Conservation (phyloP, 1,284 basidiomycete genomes). For the Takashimella tepidaria region DNA sequence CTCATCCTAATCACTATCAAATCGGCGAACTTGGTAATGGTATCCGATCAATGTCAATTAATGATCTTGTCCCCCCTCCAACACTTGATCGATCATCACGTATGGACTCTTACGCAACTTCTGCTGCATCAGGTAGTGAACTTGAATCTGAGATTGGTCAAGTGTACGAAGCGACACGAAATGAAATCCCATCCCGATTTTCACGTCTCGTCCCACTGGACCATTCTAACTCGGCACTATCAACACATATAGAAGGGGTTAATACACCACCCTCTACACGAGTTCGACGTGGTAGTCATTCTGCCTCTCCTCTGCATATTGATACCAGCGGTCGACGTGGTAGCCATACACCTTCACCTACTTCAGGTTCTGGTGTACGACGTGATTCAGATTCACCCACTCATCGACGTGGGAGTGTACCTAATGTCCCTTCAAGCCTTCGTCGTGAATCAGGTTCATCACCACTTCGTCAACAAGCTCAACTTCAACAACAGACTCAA, state of each 20-base stretch:
- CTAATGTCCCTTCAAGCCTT: not conserved
- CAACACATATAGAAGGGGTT: not conserved
- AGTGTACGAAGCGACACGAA: slow-evolving; percentile 19
- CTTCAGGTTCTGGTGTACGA: not conserved
- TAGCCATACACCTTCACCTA: not conserved
- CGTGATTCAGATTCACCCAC: not conserved
- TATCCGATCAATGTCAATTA: too few species aligned
- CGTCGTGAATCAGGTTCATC: not conserved
- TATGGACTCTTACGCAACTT: slow-evolving; percentile 18
- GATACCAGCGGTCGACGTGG: not conserved
- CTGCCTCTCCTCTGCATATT: not conserved
- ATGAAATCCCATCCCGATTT: slow-evolving; percentile 13
- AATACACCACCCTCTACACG: not conserved
- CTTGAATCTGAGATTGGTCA: slow-evolving; percentile 31
- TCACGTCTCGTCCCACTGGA: not conserved
- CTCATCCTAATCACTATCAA: not conserved
- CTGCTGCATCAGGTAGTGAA: slow-evolving; percentile 17
- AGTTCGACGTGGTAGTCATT: not conserved
- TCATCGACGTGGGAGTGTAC: not conserved
- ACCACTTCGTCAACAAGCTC: not conserved
- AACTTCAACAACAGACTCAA: not conserved
- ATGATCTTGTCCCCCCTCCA: not conserved
- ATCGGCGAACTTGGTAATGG: not conserved
- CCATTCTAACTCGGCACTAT: not conserved
- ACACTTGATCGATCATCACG: not conserved